Conservation (phyloP, 768 basidiomycete species). For the Chlorophyllum brunneum region DNA sequence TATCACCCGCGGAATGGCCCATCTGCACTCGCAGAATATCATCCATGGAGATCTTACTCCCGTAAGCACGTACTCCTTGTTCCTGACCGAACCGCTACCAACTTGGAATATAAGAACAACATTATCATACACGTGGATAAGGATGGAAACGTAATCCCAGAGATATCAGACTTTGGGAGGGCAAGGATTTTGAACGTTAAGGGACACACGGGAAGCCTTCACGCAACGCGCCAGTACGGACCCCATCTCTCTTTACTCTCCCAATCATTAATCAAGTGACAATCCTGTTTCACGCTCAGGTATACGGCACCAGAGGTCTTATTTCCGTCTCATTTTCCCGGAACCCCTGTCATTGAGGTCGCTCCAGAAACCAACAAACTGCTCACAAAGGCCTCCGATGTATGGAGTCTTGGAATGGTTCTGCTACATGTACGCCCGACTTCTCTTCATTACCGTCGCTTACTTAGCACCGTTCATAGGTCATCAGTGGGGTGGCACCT, state of each 20-base stretch:
- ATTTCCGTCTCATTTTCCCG: neutral
- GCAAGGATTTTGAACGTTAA: neutral
- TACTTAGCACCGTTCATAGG: neutral
- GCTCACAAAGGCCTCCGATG: neutral
- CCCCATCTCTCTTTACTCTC: neutral
- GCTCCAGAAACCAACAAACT: neutral
- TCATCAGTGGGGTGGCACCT: neutral
- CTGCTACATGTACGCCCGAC: neutral
- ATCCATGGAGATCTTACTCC: conserved; percentile 9
- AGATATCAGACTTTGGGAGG: conserved; percentile 7
- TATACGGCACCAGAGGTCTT: conserved; percentile 4
- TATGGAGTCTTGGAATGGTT: conserved; percentile 9
- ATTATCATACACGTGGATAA: neutral
- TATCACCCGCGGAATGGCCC: neutral
- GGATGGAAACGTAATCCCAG: neutral
- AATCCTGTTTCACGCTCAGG: too few relatives aligned
- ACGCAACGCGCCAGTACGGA: neutral
- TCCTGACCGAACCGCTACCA: too few relatives aligned
- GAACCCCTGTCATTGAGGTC: neutral
- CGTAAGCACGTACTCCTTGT: neutral
- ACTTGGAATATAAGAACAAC: neutral
- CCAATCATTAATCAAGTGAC: too few relatives aligned
- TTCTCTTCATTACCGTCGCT: too few relatives aligned
- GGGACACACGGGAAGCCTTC: conserved; percentile 3
- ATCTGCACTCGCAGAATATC: conserved; percentile 3